phyloP scores from a whole-genome alignment of 1,284 basidiomycete species.

The Austroboletus novae-zelandiae region DNA sequence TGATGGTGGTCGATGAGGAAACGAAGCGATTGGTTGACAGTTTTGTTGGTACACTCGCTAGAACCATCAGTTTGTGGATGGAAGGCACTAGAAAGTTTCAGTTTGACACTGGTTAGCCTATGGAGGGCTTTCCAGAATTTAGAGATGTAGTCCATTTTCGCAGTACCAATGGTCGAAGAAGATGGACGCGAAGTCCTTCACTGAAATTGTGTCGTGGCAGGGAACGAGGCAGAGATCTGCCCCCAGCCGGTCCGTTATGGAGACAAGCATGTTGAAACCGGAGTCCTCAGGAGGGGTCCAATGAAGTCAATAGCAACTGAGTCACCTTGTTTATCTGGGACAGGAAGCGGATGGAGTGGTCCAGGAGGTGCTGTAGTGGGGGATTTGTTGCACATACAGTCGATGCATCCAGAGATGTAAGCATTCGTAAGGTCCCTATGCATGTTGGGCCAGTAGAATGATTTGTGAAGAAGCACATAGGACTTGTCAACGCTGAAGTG shows the following conservation, averaged over 20 bases:
- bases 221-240: conserved; percentile 38
- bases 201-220: conserved; percentile 22
- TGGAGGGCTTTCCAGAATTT: conserved; percentile 27
- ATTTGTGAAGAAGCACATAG: conserved; percentile 12
- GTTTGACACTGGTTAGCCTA: conserved; percentile 29
- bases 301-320: conserved; percentile 35
- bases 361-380: conserved; percentile 10
- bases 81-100: conserved; percentile 36
- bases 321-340: conserved; percentile 26
- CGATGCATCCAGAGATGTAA: conserved; percentile 33
- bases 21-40: conserved; percentile 35
- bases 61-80: conserved; percentile 39
- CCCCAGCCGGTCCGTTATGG: conserved; percentile 40
- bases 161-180: conserved; percentile 35
- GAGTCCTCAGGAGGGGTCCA: conserved; percentile 29
- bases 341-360: conserved; percentile 33
- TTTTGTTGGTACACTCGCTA: conserved; percentile 37
- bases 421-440: conserved; percentile 23
- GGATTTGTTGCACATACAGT: conserved; percentile 35
- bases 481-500: background rate
- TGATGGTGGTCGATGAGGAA: conserved; percentile 41
- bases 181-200: conserved; percentile 27
- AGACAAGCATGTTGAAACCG: conserved; percentile 35
- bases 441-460: conserved; percentile 45
- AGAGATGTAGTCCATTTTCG: conserved; percentile 30